A percentile compares a stretch with the other conserved stretches of the same genome.
These are phyloP conservation scores for Lepidium aucheri DNA, from an alignment of 345 rosid species.

Conservation along the genomic window DNA sequence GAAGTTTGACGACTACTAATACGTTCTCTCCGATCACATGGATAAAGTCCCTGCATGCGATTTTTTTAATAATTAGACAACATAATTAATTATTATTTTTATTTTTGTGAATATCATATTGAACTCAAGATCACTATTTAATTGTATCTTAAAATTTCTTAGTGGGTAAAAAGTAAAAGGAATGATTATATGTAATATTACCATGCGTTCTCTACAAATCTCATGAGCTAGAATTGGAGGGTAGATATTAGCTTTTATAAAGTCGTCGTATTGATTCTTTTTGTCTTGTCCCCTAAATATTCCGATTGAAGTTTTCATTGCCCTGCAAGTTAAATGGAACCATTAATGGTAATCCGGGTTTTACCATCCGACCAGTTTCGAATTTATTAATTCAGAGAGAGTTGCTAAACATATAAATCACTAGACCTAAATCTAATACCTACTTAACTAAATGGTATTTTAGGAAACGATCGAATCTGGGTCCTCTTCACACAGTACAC, in stretches of 20 bases:
- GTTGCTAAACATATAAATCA: background rate
- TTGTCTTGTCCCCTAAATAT: conserved; percentile 38
- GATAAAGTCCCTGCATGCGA: conserved; percentile 51
- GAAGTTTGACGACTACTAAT: conserved; percentile 28
- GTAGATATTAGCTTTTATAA: conserved; percentile 2
- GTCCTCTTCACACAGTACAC: background rate
- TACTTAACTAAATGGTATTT: too few species aligned
- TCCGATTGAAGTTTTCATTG: conserved; percentile 67
- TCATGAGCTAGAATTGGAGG: conserved; percentile 69
- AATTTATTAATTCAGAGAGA: too few species aligned
- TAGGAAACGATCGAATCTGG: too few species aligned
- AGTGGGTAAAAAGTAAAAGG: background rate
- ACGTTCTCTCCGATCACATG: conserved; percentile 58
- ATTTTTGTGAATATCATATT: too few species aligned
- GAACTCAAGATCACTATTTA: too few species aligned
- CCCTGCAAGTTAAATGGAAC: conserved; percentile 28
- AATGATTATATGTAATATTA: background rate
- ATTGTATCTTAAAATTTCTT: background rate
- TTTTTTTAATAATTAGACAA: too few species aligned
- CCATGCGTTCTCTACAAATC: conserved; percentile 67
- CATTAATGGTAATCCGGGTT: too few species aligned
- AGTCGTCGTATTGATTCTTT: background rate
- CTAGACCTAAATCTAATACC: too few species aligned
- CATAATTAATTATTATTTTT: too few species aligned
- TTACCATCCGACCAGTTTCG: too few species aligned